Percentiles rank a stretch among this genome's conserved stretches.
Evolutionary conservation across 768 basidiomycete species (phyloP).

Genomic region (Lactifluus pinguis): DNA sequence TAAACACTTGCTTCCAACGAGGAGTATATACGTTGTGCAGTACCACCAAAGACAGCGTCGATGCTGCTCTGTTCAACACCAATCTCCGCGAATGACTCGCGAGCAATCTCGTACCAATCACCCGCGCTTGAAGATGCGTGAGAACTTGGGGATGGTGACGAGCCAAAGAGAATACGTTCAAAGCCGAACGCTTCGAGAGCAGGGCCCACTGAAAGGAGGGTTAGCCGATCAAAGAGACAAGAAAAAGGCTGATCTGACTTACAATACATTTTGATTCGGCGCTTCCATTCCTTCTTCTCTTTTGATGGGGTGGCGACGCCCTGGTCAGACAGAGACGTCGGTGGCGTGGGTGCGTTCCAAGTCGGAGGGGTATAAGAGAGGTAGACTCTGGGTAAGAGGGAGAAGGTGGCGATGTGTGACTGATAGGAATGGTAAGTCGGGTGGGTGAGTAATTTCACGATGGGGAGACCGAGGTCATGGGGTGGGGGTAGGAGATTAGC

Average conservation of each 20-base stretch:
- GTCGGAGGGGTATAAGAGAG: conserved; percentile 71
- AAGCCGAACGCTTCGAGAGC: conserved; percentile 81
- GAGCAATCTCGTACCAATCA: conserved; percentile 76
- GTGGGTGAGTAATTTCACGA: conserved; percentile 74
- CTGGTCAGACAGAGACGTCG: conserved; percentile 33
- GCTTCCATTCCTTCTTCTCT: conserved; percentile 50
- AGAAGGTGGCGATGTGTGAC: conserved; percentile 59
- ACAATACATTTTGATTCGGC: conserved; percentile 82
- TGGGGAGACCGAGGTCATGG: conserved; percentile 57
- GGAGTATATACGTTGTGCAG: conserved; percentile 37
- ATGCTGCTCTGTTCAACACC: conserved; percentile 70
- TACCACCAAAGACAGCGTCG: conserved; percentile 61
- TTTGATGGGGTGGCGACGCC: conserved; percentile 29
- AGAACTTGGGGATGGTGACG: conserved; percentile 51
- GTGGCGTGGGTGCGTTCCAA: conserved; percentile 52
- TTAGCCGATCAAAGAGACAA: conserved; percentile 4
- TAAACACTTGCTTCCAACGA: background rate
- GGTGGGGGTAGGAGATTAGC: conserved; percentile 78
- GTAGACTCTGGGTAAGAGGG: conserved; percentile 61
- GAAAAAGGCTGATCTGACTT: conserved; percentile 27
- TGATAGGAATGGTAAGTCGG: conserved; percentile 68
- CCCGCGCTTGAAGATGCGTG: conserved; percentile 41
- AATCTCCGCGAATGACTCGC: conserved; percentile 70
- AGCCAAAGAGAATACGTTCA: conserved; percentile 75
- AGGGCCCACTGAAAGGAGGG: conserved; percentile 50